These are phyloP conservation scores for Sporobolomyces roseus DNA, from an alignment of 768 basidiomycete species.

Conservation along the genomic window DNA sequence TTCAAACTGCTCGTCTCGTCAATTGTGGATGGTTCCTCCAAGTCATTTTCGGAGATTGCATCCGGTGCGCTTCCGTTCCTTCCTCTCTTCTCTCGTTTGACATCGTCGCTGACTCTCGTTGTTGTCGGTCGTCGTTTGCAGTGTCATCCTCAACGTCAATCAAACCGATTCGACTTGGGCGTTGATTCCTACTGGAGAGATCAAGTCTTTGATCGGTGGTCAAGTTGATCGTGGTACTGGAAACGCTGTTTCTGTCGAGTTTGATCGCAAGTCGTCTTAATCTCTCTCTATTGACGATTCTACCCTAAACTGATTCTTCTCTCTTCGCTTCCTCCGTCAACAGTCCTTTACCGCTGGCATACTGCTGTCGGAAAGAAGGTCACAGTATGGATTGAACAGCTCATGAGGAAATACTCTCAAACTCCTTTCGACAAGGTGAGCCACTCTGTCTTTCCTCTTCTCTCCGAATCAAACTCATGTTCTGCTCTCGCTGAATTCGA, in stretches of 20 bases:
- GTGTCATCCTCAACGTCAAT: constrained; percentile 33
- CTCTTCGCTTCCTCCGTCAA: neutral
- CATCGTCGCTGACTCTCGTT: neutral
- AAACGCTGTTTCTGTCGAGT: constrained; percentile 35
- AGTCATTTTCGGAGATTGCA: constrained; percentile 39
- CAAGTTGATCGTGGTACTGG: constrained; percentile 23
- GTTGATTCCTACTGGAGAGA: constrained; percentile 33
- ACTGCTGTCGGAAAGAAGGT: constrained; percentile 47
- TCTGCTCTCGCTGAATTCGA: too few relatives aligned
- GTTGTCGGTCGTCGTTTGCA: neutral
- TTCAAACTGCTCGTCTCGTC: constrained; percentile 38
- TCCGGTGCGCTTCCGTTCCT: constrained; percentile 1
- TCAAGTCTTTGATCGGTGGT: constrained; percentile 11
- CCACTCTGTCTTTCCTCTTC: neutral
- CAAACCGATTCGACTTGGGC: constrained; percentile 32
- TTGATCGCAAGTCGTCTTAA: constrained; percentile 17
- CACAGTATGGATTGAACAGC: constrained; percentile 49
- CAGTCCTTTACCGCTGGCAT: constrained; percentile 45
- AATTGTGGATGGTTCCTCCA: constrained; percentile 36
- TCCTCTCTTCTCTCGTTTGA: neutral
- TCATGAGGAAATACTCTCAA: constrained; percentile 51
- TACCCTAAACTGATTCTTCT: too few relatives aligned
- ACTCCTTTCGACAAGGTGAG: constrained; percentile 22
- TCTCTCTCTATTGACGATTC: neutral
- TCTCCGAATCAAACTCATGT: neutral